Evolutionary conservation across 2,329 filamentous ascomycete genomes (phyloP).

Genomic region (Botrytis paeoniae): DNA sequence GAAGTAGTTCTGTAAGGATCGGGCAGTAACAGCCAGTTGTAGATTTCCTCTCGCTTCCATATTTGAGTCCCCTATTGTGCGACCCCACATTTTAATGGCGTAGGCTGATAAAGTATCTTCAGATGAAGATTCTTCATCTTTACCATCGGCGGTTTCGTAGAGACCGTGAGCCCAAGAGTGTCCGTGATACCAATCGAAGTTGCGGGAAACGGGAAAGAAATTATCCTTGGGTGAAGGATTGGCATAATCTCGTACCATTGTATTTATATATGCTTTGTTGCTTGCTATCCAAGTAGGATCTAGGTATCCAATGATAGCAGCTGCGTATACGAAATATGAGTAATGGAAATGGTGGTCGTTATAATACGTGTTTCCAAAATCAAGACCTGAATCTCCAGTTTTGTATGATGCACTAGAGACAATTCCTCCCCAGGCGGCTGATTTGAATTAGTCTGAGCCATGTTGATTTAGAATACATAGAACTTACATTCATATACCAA

Average conservation of each 20-base stretch:
- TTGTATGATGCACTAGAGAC: conserved; percentile 73
- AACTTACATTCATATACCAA: conserved; percentile 55
- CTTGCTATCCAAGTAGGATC: conserved; percentile 70
- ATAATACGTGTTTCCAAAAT: conserved; percentile 90
- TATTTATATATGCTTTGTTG: conserved; percentile 80
- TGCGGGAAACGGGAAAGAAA: conserved; percentile 77
- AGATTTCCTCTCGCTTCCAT: conserved; percentile 78
- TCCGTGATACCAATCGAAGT: conserved; percentile 86
- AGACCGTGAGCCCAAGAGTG: conserved; percentile 90
- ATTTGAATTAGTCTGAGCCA: neutral
- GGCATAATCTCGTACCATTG: conserved; percentile 75
- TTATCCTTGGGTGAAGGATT: conserved; percentile 70
- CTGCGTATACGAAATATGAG: conserved; percentile 86
- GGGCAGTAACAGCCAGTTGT: conserved; percentile 74
- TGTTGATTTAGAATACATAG: neutral
- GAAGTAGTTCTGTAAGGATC: conserved; percentile 77
- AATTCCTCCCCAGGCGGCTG: conserved; percentile 69
- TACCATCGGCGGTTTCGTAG: conserved; percentile 68
- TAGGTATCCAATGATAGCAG: conserved; percentile 76
- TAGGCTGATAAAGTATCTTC: conserved; percentile 84
- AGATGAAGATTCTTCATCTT: conserved; percentile 83
- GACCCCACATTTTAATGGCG: conserved; percentile 92
- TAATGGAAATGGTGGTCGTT: conserved; percentile 76
- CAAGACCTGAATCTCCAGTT: conserved; percentile 65
- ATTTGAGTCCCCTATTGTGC: conserved; percentile 67